A percentile compares a stretch with the other conserved stretches of the same genome.
phyloP scores from a whole-genome alignment of 2,329 filamentous ascomycete genomes.

The Plectosphaerella sp. region DNA sequence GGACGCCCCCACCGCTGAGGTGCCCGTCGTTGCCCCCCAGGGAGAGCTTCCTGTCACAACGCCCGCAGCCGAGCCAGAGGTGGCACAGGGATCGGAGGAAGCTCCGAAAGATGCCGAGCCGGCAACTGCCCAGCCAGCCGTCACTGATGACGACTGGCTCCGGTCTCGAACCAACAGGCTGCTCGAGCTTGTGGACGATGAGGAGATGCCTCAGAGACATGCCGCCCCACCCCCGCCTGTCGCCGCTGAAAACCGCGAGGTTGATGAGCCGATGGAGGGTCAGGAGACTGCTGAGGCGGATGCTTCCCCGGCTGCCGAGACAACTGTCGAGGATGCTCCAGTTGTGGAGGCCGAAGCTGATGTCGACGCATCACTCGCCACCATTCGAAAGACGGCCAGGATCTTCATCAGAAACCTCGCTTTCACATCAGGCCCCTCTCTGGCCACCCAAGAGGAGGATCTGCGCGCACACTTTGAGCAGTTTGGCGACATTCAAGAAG shows the following conservation, averaged over 20 bases:
- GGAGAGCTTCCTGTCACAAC: slow-evolving; percentile 12
- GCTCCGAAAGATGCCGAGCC: slow-evolving; percentile 4
- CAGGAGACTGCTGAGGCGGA: not conserved
- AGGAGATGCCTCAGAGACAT: slow-evolving; percentile 36
- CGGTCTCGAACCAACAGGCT: slow-evolving; percentile 82
- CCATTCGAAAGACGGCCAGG: slow-evolving; percentile 68
- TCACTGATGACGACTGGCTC: slow-evolving; percentile 86
- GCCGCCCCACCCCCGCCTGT: slow-evolving; percentile 12
- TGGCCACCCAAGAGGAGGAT: slow-evolving; percentile 54
- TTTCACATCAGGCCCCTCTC: slow-evolving; percentile 57
- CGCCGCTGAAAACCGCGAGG: slow-evolving; percentile 10
- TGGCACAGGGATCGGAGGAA: slow-evolving; percentile 2
- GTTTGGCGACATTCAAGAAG: slow-evolving; percentile 81
- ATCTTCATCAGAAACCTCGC: slow-evolving; percentile 87
- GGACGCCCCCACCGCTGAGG: slow-evolving; percentile 7
- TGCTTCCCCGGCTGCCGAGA: slow-evolving; percentile 18
- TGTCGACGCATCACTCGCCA: slow-evolving; percentile 44
- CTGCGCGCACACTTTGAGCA: slow-evolving; percentile 66
- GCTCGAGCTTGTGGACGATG: slow-evolving; percentile 77
- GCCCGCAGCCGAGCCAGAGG: slow-evolving; percentile 5
- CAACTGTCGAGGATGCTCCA: slow-evolving; percentile 13
- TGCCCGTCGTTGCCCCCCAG: slow-evolving; percentile 2
- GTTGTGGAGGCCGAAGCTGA: slow-evolving; percentile 18
- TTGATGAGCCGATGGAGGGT: slow-evolving; percentile 12
- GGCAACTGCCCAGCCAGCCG: slow-evolving; percentile 13